Percentiles rank a stretch among this genome's conserved stretches.
These are phyloP conservation scores for Coniosporium tulheliwenetii DNA, from an alignment of 2,329 filamentous ascomycete genomes.

Conservation along the genomic window DNA sequence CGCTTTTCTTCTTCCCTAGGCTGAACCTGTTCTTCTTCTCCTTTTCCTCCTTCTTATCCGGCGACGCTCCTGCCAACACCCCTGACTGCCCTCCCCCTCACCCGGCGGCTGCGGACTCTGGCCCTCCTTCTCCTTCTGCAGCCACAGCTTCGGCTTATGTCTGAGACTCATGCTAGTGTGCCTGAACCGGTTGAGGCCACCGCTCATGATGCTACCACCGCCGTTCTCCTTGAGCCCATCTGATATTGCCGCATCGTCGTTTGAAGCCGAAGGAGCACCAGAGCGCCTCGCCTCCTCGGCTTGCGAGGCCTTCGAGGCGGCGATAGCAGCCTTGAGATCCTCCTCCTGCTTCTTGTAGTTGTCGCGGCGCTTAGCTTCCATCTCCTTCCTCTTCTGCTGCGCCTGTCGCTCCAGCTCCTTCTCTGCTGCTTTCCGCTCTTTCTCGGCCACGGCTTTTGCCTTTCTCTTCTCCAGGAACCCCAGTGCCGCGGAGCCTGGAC, in stretches of 20 bases:
- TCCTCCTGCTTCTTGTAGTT: constrained; percentile 43
- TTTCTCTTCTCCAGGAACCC: constrained; percentile 34
- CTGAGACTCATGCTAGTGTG: constrained; percentile 66
- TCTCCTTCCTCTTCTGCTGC: constrained; percentile 15
- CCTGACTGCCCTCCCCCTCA: constrained; percentile 2
- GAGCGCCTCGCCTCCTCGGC: constrained; percentile 27
- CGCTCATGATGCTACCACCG: constrained; percentile 24
- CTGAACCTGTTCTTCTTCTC: constrained; percentile 48
- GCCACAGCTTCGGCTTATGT: constrained; percentile 55
- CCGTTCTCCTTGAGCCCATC: constrained; percentile 18
- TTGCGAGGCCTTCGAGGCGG: constrained; percentile 49
- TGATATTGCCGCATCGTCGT: constrained; percentile 1
- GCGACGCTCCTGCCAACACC: constrained; percentile 2
- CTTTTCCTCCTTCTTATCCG: constrained; percentile 17
- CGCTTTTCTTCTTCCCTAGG: constrained; percentile 58
- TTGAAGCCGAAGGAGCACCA: constrained; percentile 5
- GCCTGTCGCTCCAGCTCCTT: constrained; percentile 41
- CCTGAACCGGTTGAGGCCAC: constrained; percentile 48
- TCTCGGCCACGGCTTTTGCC: constrained; percentile 41
- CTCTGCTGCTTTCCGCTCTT: constrained; percentile 39
- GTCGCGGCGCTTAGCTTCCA: constrained; percentile 32
- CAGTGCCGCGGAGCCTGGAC: constrained; percentile 27
- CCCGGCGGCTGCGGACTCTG: constrained; percentile 7
- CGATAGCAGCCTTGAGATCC: constrained; percentile 47
- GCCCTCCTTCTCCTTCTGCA: constrained; percentile 26